Evolutionary conservation across 139 green algal genomes (phyloP).

Genomic region (Chlorella sorokiniana): DNA sequence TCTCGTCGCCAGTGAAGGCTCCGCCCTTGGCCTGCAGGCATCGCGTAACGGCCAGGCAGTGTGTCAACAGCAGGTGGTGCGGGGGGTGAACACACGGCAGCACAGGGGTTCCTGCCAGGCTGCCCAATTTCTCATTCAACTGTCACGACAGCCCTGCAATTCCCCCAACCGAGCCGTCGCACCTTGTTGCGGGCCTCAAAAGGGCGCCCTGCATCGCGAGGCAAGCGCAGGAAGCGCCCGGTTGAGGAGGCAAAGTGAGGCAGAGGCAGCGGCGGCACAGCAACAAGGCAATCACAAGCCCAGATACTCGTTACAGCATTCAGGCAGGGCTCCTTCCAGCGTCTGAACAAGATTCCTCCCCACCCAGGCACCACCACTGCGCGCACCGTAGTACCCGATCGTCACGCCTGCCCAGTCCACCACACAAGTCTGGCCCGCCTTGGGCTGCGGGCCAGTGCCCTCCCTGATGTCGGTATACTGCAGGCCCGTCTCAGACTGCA

Average conservation of each 20-base stretch:
- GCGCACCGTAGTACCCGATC: constrained; percentile 75
- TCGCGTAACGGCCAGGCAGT: too few species aligned
- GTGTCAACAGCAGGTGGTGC: neutral
- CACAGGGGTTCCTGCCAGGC: neutral
- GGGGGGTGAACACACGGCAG: neutral
- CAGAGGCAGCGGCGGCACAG: neutral
- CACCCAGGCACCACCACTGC: neutral
- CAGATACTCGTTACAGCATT: neutral
- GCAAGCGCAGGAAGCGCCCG: neutral
- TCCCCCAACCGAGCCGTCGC: neutral
- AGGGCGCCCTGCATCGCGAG: constrained; percentile 48
- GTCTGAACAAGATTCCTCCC: neutral
- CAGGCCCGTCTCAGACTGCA: constrained; percentile 51
- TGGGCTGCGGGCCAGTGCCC: constrained; percentile 40
- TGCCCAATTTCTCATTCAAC: neutral
- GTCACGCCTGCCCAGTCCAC: constrained; percentile 96
- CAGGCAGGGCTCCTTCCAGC: too few species aligned
- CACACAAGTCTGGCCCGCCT: constrained; percentile 65
- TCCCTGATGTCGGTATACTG: constrained; percentile 75
- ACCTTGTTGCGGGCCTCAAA: constrained; percentile 93
- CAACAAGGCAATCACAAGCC: neutral
- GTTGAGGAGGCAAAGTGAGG: neutral
- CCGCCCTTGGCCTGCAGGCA: constrained; percentile 71
- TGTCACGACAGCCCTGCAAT: too few species aligned
- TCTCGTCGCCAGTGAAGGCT: constrained; percentile 70